phyloP scores from a whole-genome alignment of 1,139 yeast species.

The Dujonia santamariae region DNA sequence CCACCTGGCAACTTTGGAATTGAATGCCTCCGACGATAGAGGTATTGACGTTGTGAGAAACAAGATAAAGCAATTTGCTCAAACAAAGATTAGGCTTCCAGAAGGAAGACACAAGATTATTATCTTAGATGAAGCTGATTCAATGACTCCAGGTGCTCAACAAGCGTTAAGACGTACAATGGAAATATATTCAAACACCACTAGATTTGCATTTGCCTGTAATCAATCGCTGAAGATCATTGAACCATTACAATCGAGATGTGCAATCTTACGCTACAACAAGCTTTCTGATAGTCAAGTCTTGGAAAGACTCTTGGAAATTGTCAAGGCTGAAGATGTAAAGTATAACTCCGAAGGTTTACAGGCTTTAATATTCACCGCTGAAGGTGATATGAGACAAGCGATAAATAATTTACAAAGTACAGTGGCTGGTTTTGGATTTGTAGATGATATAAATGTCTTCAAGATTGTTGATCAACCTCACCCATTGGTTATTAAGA shows the following conservation, averaged over 20 bases:
- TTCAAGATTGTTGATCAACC: slow-evolving; percentile 96
- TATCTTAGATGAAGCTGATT: slow-evolving; percentile 92
- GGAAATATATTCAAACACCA: slow-evolving; percentile 92
- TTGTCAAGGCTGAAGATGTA: slow-evolving; percentile 67
- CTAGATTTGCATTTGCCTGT: slow-evolving; percentile 97
- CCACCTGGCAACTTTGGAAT: slow-evolving; percentile 81
- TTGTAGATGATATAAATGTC: slow-evolving; percentile 87
- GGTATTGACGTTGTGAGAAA: slow-evolving; percentile 50
- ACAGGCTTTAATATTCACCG: slow-evolving; percentile 91
- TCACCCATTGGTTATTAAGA: slow-evolving; percentile 82
- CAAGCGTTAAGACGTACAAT: slow-evolving; percentile 95
- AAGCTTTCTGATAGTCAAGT: slow-evolving; percentile 84
- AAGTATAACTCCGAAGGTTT: slow-evolving; percentile 86
- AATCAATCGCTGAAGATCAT: slow-evolving; percentile 91
- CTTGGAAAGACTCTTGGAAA: slow-evolving; percentile 68
- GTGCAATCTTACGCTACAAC: slow-evolving; percentile 87
- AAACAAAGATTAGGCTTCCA: slow-evolving; percentile 66
- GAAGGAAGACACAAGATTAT: slow-evolving; percentile 75
- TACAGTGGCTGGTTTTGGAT: slow-evolving; percentile 90
- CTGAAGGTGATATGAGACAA: slow-evolving; percentile 99
- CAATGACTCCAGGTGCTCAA: slow-evolving; percentile 99
- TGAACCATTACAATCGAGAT: slow-evolving; percentile 94
- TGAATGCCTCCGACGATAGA: slow-evolving; percentile 53
- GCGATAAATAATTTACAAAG: slow-evolving; percentile 93
- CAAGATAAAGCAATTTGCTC: slow-evolving; percentile 54